Conservation (phyloP, 768 basidiomycete genomes). For the Aureoboletus auriporus region DNA sequence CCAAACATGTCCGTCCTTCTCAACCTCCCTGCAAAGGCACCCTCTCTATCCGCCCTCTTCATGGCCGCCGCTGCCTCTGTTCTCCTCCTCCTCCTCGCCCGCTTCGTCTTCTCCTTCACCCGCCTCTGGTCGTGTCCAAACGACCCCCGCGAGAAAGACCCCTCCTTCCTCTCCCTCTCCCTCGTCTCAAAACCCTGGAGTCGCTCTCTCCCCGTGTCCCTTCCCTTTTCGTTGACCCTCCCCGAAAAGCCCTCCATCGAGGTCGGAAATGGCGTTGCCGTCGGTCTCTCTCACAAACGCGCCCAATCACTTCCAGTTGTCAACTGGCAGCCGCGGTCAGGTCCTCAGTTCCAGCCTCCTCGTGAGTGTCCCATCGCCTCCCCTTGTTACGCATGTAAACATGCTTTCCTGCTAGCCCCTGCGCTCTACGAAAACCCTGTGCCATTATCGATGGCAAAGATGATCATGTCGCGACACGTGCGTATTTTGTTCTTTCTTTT, state of each 20-base stretch:
- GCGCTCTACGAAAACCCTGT: conserved; percentile 40
- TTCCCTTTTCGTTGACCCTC: conserved; percentile 22
- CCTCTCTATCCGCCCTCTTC: conserved; percentile 27
- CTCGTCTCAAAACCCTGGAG: conserved; percentile 12
- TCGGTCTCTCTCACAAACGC: conserved; percentile 9
- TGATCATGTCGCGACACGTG: conserved; percentile 52
- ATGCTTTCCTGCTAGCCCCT: conserved; percentile 29
- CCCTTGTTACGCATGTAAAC: neutral
- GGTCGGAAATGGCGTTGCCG: conserved; percentile 5
- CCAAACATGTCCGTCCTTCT: conserved; percentile 23
- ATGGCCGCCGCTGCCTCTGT: conserved; percentile 28
- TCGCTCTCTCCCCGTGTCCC: conserved; percentile 26
- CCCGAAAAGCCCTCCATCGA: conserved; percentile 19
- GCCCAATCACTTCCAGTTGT: conserved; percentile 12
- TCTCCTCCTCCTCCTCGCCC: conserved; percentile 28
- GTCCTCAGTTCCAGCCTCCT: conserved; percentile 29
- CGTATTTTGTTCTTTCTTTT: conserved; percentile 11
- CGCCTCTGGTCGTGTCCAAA: conserved; percentile 27
- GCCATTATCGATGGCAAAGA: conserved; percentile 48
- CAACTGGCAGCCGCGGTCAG: conserved; percentile 20
- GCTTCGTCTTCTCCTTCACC: conserved; percentile 24
- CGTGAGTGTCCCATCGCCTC: conserved; percentile 18
- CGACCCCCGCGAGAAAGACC: conserved; percentile 7
- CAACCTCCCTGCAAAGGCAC: conserved; percentile 29
- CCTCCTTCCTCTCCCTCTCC: conserved; percentile 5